Percentiles rank a stretch among this genome's conserved stretches.
Conservation (phyloP, 1,284 basidiomycete genomes). For the Dichomitus squalens region DNA sequence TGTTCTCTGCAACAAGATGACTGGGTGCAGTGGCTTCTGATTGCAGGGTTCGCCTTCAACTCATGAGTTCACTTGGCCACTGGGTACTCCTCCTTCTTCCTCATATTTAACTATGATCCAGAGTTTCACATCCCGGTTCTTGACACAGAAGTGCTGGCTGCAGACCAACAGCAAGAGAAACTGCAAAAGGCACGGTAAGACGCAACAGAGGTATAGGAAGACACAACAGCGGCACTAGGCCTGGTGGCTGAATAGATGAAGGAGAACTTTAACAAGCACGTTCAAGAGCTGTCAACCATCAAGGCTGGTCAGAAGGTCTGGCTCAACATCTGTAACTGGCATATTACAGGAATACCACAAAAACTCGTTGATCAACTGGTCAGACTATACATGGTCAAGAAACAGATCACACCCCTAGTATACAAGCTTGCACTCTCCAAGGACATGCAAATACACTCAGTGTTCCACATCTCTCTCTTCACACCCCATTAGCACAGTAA, state of each 20-base stretch:
- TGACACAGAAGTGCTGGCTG: neutral
- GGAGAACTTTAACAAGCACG: neutral
- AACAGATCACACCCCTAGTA: neutral
- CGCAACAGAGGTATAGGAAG: too few relatives aligned
- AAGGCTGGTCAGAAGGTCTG: too few relatives aligned
- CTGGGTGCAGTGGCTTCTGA: neutral
- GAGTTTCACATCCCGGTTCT: neutral
- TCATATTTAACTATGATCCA: neutral
- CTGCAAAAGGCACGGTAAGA: too few relatives aligned
- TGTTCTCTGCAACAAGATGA: neutral
- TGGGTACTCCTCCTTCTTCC: neutral
- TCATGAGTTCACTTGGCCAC: neutral
- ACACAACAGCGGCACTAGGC: neutral
- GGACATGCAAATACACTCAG: too few relatives aligned
- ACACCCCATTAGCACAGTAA: too few relatives aligned
- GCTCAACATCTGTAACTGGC: neutral
- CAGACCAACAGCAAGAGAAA: neutral
- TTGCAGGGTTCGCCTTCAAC: neutral
- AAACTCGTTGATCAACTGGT: too few relatives aligned
- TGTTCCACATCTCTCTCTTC: too few relatives aligned
- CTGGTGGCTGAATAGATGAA: neutral
- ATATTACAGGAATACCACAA: neutral
- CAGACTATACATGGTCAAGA: too few relatives aligned
- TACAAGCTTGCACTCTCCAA: neutral
- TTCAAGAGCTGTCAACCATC: neutral